Base-by-base conservation (phyloP, 75 land plant genomes). In the Azolla pinnata region DNA sequence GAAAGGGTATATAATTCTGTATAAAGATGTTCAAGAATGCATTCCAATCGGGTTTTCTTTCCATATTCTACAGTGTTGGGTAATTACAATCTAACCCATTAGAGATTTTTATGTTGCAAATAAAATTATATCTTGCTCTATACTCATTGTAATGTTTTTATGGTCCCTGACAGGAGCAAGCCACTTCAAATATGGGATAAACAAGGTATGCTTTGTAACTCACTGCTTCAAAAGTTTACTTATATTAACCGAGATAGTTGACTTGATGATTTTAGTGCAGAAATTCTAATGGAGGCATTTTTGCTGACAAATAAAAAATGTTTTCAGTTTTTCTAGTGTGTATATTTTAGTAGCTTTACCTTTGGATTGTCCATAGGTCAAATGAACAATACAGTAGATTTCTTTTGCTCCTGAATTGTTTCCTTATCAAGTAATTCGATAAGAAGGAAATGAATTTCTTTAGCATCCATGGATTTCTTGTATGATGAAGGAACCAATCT, bases 51-150 rank as follows among this genome's bases (percentile, higher is more conserved):
- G 98, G 98, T 1, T 93, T 93, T 57, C 75, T 93, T 0, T 93
- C 98, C 23, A 89, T 93, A 35, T 59, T 93, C 16, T 93, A 88
- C 76, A 93, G 98, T 64, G 84, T 93, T 65, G 98, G 98, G 98
- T 93, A 77, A 59, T 52, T 44, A 1, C 17, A n/a, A 3, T 57
- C 31, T 32, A 19, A 1, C 49, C 25, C 4, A 3, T 4, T 30
- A 34, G 16, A 17, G 10, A 8, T 5, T 40, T 8, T 33, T 27
- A 59, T 19, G 3, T 59, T 7, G 54, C 51, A 3, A 40, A 21
- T 59, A 9, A 9, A 8, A 55, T 55, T 16, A 3, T 20, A 24
- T 55, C 16, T 23, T 24, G 27, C 33, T 55, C 26, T 24, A 12
- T 16, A 8, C 2, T 16, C 18, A 7, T 12, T 24, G 5, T 8